A percentile compares a stretch with the other conserved stretches of the same genome.
Conservation (phyloP, 2,329 filamentous ascomycete genomes). For the Exophiala sp. region DNA sequence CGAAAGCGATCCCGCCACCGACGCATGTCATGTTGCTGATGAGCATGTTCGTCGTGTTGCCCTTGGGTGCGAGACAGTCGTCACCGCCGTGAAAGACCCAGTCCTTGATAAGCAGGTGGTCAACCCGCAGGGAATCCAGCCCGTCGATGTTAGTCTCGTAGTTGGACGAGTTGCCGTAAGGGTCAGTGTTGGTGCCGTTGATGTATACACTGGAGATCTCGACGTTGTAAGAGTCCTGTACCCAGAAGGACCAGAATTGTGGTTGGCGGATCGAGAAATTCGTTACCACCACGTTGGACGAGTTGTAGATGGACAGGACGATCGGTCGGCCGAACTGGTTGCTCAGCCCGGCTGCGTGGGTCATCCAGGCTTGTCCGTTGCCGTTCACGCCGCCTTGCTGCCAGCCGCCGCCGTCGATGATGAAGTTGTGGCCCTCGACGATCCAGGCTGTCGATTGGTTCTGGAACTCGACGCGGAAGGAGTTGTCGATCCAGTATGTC, state of each 20-base stretch:
- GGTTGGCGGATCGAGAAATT: conserved; percentile 6
- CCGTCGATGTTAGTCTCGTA: conserved; percentile 8
- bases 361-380: conserved; percentile 5
- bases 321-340: conserved; percentile 7
- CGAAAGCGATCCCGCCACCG: conserved; percentile 3
- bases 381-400: conserved; percentile 2
- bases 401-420: conserved; percentile 2
- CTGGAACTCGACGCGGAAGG: conserved; percentile 8
- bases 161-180: conserved; percentile 8
- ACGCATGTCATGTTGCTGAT: conserved; percentile 4
- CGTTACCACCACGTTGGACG: conserved; percentile 3
- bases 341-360: conserved; percentile 4
- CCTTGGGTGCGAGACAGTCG: conserved; percentile 4
- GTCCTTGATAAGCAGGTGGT: conserved; percentile 5
- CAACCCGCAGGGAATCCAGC: conserved; percentile 4
- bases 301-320: conserved; percentile 2
- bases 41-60: conserved; percentile 6
- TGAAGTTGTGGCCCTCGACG: conserved; percentile 2
- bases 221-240: conserved; percentile 4
- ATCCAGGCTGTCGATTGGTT: conserved; percentile 8
- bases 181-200: conserved; percentile 6
- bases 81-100: conserved; percentile 6
- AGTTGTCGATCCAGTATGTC: conserved; percentile 8
- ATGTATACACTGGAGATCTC: conserved; percentile 4
- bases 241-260: conserved; percentile 5